A percentile compares a stretch with the other conserved stretches of the same genome.
Conservation (phyloP, 2,329 filamentous ascomycete genomes). For the Dactylellina drechsleri region DNA sequence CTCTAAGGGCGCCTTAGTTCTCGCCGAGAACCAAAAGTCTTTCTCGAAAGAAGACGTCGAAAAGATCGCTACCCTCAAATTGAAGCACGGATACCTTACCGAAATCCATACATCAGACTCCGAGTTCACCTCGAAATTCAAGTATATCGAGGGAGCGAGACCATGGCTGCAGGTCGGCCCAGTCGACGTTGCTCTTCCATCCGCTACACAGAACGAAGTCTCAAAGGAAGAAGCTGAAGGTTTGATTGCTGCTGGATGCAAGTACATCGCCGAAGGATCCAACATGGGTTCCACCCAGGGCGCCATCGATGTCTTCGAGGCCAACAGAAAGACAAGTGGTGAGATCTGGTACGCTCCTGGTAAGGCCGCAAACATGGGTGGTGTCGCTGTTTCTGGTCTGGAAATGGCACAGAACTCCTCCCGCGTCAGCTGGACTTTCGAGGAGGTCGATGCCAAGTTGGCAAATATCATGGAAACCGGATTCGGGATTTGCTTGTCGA, state of each 20-base stretch:
- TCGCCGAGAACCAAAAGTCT: conserved; percentile 72
- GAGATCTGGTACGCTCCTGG: conserved; percentile 92
- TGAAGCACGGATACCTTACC: conserved; percentile 82
- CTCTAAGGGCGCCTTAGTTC: conserved; percentile 82
- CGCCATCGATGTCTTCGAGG: conserved; percentile 93
- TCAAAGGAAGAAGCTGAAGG: conserved; percentile 87
- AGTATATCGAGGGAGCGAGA: conserved; percentile 85
- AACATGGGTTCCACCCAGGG: conserved; percentile 99
- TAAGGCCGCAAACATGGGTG: conserved; percentile 97
- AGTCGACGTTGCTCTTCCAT: conserved; percentile 91
- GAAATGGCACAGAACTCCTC: conserved; percentile 99
- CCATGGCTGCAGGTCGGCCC: conserved; percentile 91
- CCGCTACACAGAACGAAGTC: conserved; percentile 97
- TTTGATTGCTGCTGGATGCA: conserved; percentile 78
- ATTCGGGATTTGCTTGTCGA: conserved; percentile 88
- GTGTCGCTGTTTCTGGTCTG: conserved; percentile 94
- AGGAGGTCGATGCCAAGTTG: conserved; percentile 91
- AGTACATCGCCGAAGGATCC: conserved; percentile 93
- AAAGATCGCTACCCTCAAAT: conserved; percentile 84
- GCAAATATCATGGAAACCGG: conserved; percentile 94
- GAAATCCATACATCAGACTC: conserved; percentile 70
- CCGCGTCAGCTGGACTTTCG: conserved; percentile 82
- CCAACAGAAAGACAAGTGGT: conserved; percentile 73
- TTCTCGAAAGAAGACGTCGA: conserved; percentile 84
- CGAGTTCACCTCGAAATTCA: conserved; percentile 73